Evolutionary conservation across 805 yeast species (phyloP).

Genomic region (Saccharomycopsis amapae): DNA sequence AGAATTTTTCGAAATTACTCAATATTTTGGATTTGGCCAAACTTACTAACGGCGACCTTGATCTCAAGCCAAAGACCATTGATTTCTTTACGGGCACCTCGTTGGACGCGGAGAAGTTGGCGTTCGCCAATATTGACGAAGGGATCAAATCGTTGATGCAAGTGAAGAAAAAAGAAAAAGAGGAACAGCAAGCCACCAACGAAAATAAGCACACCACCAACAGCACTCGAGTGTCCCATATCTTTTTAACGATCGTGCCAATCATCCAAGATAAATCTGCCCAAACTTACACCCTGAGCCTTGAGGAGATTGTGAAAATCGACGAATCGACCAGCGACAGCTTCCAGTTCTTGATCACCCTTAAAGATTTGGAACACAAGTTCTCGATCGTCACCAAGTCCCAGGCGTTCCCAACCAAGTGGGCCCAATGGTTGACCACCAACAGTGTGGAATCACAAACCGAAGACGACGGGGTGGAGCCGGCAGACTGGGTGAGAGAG

Average conservation of each 20-base stretch:
- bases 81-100: slow-evolving; percentile 70
- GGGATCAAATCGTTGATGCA: slow-evolving; percentile 42
- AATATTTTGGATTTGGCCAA: slow-evolving; percentile 17
- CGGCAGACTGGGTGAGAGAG: slow-evolving; percentile 73
- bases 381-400: slow-evolving; percentile 70
- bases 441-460: slow-evolving; percentile 28
- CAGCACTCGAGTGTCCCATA: slow-evolving; percentile 40
- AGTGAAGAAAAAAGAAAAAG: slow-evolving; percentile 25
- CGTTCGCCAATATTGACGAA: slow-evolving; percentile 78
- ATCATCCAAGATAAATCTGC: slow-evolving; percentile 28
- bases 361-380: slow-evolving; percentile 73
- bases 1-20: slow-evolving; percentile 27
- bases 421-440: slow-evolving; percentile 85
- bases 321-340: slow-evolving; percentile 39
- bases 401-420: slow-evolving; percentile 81
- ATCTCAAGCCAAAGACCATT: slow-evolving; percentile 38
- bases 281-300: slow-evolving; percentile 22
- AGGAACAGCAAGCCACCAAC: slow-evolving; percentile 10
- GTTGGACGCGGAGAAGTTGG: slow-evolving; percentile 81
- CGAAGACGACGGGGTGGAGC: slow-evolving; percentile 53
- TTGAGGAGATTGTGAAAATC: slow-evolving; percentile 28
- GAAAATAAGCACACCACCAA: slow-evolving; percentile 21
- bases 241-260: slow-evolving; percentile 68
- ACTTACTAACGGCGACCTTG: slow-evolving; percentile 23
- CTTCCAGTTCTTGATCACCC: slow-evolving; percentile 67